phyloP scores from a whole-genome alignment of 116 monocot genomes.

The Iris pallida region DNA sequence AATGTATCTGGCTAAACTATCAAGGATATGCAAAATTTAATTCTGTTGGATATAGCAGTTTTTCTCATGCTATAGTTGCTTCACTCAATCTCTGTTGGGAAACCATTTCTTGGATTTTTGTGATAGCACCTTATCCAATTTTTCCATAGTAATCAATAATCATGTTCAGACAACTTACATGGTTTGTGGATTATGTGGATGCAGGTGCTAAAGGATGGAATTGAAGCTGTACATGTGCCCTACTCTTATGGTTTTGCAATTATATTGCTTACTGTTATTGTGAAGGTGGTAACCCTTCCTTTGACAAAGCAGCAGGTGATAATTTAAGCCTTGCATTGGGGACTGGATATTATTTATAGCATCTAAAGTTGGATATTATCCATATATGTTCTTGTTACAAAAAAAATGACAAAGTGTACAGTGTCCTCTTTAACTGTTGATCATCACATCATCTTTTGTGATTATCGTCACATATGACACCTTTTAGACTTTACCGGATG shows the following conservation, averaged over 20 bases:
- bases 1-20: no score
- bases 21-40: no score
- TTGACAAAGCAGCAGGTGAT: constrained; percentile 83
- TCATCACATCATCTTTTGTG: no score
- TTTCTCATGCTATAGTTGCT: no score
- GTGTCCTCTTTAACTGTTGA: no score
- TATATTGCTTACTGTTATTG: constrained; percentile 73
- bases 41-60: no score
- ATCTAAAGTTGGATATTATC: neutral
- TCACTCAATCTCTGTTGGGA: no score
- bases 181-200: constrained; percentile 10
- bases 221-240: constrained; percentile 66
- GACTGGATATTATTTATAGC: constrained; percentile 10
- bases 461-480: no score
- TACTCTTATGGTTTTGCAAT: constrained; percentile 94
- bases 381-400: no score
- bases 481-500: no score
- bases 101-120: neutral
- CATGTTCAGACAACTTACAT: constrained; percentile 66
- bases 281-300: constrained; percentile 70
- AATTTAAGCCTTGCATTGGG: neutral
- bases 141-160: constrained; percentile 61
- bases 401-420: no score
- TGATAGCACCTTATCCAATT: neutral
- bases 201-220: constrained; percentile 83